phyloP scores from a whole-genome alignment of 2,329 filamentous ascomycete genomes.

The Tolypocladium ovalisporum region DNA sequence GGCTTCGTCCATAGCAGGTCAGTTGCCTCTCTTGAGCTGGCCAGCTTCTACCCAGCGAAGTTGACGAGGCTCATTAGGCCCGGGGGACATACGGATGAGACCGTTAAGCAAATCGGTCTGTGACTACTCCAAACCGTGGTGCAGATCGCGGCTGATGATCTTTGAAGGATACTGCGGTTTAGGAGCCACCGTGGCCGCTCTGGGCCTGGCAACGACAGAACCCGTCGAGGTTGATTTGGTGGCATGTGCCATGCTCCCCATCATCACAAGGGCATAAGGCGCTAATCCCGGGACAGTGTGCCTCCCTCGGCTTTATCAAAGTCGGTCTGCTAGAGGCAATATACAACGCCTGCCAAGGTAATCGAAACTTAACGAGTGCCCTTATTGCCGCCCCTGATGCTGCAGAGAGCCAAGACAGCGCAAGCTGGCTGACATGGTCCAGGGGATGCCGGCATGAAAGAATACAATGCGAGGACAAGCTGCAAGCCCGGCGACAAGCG shows the following conservation, averaged over 20 bases:
- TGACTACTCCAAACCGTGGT: conserved; percentile 5
- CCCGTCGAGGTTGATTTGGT: conserved; percentile 63
- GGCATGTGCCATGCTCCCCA: conserved; percentile 29
- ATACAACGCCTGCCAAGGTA: conserved; percentile 45
- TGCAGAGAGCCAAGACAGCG: conserved; percentile 3
- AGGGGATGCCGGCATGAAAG: conserved; percentile 30
- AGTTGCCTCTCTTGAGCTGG: conserved; percentile 16
- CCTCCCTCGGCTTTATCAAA: conserved; percentile 72
- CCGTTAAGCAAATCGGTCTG: conserved; percentile 19
- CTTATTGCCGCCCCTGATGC: background rate
- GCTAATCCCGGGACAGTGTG: conserved; percentile 38
- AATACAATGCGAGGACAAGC: conserved; percentile 28
- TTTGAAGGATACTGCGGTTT: conserved; percentile 61
- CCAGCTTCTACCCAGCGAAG: background rate
- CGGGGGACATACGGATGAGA: conserved; percentile 20
- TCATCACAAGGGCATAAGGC: too few species aligned
- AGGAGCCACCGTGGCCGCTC: conserved; percentile 49
- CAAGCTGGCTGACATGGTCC: conserved; percentile 2
- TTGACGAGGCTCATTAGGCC: conserved; percentile 17
- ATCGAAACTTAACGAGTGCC: conserved; percentile 4
- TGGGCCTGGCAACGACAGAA: conserved; percentile 47
- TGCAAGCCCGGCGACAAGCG: conserved; percentile 14
- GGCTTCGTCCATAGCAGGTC: conserved; percentile 82
- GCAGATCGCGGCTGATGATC: conserved; percentile 4
- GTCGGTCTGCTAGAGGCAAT: conserved; percentile 50